Evolutionary conservation across 225 moss, liverwort and hornwort genomes (phyloP), one percentile per base, ranked within the genome.

Genomic region (Antitrichia curtipendula): DNA sequence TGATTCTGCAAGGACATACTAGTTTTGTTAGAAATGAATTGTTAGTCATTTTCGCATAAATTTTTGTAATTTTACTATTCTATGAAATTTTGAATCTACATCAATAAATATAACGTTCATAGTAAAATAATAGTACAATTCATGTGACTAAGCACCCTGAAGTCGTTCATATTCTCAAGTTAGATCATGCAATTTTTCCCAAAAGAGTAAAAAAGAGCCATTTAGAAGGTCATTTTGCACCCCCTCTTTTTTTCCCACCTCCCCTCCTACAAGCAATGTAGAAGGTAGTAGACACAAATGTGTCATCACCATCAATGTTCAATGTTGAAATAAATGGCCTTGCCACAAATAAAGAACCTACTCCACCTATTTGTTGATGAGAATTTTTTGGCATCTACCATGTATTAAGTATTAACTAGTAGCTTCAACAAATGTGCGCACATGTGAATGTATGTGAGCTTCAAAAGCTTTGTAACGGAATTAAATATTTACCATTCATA

Each of bases 201-300:
- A 8, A 52, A n/a, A n/a, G n/a, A n/a, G 5, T 5, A 1, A 36
- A 7, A 32, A 22, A 52, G 0, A 52, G 8, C 1, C 34, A 75
- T 3, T 75, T 22, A 0, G 5, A 75, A 22, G 52, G 13, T 34
- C 21, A 52, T 34, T 0, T 21, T 50, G 8, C 6, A 0, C 3
- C 74, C 1, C 4, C 12, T 16, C 1, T 4, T 40, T 24, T 2
- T 12, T n/a, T n/a, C n/a, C 9, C 7, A 11, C 2, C 2, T 1
- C 8, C 27, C 5, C 2, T 10, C 3, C 0, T 0, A 1, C 19
- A 31, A 49, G 20, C 20, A 74, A 49, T 49, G 32, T 2, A 0
- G 1, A 2, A 31, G 10, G 49, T 31, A 49, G 49, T 74, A 1
- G 7, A 18, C 7, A 47, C 31, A 47, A 47, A 47, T 73, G 73